Conservation (phyloP, 495 filamentous ascomycete species). For the Trichoderma gamsii region DNA sequence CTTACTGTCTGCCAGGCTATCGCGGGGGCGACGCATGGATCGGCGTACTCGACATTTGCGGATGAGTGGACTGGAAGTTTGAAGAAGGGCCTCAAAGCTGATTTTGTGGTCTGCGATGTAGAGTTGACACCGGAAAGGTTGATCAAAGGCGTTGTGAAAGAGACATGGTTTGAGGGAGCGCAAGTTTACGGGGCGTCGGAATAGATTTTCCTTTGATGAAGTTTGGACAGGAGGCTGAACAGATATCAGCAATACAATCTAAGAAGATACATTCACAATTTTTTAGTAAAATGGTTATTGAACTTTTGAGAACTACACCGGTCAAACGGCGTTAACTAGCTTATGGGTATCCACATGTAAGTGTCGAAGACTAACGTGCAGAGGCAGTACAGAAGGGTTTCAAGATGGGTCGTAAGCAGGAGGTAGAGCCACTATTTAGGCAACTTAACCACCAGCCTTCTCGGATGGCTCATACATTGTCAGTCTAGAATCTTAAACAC, state of each 20-base stretch:
- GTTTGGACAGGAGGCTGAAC: no score
- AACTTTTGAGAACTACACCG: no score
- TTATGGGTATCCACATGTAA: no score
- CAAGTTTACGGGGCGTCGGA: constrained; percentile 37
- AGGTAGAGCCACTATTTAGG: no score
- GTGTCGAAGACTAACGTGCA: no score
- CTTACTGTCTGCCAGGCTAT: constrained; percentile 47
- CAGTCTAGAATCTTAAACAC: no score
- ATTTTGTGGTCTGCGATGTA: constrained; percentile 56
- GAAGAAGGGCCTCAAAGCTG: constrained; percentile 44
- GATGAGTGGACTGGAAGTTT: constrained; percentile 47
- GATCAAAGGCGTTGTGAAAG: constrained; percentile 42
- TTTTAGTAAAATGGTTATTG: no score
- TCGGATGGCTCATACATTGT: no score
- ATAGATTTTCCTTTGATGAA: background rate
- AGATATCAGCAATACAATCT: background rate
- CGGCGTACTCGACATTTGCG: constrained; percentile 53
- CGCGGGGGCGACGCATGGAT: constrained; percentile 49
- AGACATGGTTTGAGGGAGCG: constrained; percentile 53
- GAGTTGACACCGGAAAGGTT: constrained; percentile 47
- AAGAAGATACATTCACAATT: background rate
- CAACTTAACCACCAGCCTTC: no score
- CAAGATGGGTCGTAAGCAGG: no score
- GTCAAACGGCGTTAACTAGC: no score
- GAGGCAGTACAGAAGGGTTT: no score